phyloP scores from a whole-genome alignment of 2,329 filamentous ascomycete species.

The Colletotrichum magnum region DNA sequence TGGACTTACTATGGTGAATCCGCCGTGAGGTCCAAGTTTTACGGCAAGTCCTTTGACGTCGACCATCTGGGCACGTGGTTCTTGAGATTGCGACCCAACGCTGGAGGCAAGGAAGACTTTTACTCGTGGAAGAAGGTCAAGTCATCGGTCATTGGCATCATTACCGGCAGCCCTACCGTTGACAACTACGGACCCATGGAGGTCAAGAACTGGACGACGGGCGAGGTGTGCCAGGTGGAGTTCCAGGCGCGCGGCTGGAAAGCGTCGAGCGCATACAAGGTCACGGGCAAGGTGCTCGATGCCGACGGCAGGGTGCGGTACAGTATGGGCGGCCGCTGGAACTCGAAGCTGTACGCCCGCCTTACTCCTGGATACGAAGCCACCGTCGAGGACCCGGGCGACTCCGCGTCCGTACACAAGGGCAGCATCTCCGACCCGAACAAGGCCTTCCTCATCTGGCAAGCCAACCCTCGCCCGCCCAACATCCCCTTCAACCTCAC shows the following conservation, averaged over 20 bases:
- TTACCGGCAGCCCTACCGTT: conserved; percentile 95
- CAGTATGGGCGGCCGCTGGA: conserved; percentile 95
- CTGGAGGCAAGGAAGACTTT: conserved; percentile 84
- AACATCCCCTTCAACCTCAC: conserved; percentile 98
- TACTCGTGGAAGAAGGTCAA: conserved; percentile 99
- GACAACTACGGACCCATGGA: conserved; percentile 99
- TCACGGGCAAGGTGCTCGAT: conserved; percentile 88
- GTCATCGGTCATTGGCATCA: conserved; percentile 97
- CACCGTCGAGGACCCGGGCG: conserved; percentile 71
- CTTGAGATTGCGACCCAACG: conserved; percentile 82
- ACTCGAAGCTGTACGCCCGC: conserved; percentile 95
- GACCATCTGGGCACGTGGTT: conserved; percentile 98
- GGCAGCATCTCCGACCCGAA: conserved; percentile 75
- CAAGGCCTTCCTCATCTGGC: conserved; percentile 92
- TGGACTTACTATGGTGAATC: conserved; percentile 99
- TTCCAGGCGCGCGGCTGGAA: conserved; percentile 98
- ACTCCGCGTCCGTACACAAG: conserved; percentile 55
- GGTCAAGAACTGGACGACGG: conserved; percentile 96
- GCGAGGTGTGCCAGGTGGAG: conserved; percentile 88
- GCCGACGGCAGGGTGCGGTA: conserved; percentile 84
- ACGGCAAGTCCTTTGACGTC: conserved; percentile 97
- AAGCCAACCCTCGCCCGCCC: conserved; percentile 83
- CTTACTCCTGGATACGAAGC: conserved; percentile 92
- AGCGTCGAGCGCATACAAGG: conserved; percentile 89
- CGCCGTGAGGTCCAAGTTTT: conserved; percentile 95